Base-by-base conservation (phyloP, 2,329 filamentous ascomycete genomes). In the Colletotrichum sp. region DNA sequence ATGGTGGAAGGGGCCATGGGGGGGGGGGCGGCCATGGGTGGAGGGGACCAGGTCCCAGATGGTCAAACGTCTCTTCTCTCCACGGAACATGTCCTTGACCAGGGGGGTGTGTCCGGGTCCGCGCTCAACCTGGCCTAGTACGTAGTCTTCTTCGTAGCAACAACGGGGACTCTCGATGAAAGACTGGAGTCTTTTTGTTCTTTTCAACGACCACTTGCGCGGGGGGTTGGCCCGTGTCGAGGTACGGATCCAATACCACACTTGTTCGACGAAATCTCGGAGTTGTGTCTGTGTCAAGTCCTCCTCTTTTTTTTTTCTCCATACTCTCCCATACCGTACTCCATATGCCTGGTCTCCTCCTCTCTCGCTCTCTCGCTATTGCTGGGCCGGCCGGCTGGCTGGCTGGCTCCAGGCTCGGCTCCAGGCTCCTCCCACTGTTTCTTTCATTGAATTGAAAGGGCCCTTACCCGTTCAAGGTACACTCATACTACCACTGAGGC, bases 51-150 rank as follows among this genome's bases (percentile, higher is more conserved):
- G 49, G 70, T 73, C 73, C 73, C 63, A 57, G 73, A 76, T 76
- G 70, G 64, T 76, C 73, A 76, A 76, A 76, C 73, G 73, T 69
- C 73, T 76, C 64, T 76, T 72, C 70, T 69, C 73, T 65, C 59
- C 64, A 76, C 73, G 73, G 73, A 76, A 76, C 73, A 69, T 76
- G 73, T 76, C 73, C 73, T 64, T 60, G 70, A 73, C 57, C 63
- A 66, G 73, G 70, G 72, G 73, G 64, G 73, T 49, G 73, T 65
- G 55, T 59, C 70, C 70, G 73, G 73, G 70, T 65, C 73, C 73
- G 64, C 67, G 72, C 72, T 74, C 72, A 71, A 71, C 59, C 32
- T 65, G 72, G 67, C 65, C 67, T 74, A 71, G 67, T 21, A 64
- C 66, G n/a, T 44, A 73, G 39, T 44, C 39, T n/a, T n/a, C 39